Evolutionary conservation across 2,329 filamentous ascomycete genomes (phyloP), one percentile per base, ranked within the genome.

Genomic region (Curvularia lunata): DNA sequence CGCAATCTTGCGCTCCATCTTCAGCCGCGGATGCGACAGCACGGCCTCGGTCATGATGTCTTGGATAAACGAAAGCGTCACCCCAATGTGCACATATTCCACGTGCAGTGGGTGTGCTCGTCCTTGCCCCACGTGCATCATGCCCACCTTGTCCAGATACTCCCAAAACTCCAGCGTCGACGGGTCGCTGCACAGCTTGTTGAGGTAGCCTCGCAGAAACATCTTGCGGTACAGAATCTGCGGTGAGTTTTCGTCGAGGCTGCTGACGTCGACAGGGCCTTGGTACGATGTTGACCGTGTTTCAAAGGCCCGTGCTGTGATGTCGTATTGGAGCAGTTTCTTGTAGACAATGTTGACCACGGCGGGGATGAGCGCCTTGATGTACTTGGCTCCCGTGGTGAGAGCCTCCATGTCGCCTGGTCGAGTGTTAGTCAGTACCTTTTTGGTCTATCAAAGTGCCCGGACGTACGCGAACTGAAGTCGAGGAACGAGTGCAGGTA

Each of bases 311-410:
- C 89, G 85, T 1, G 91, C 90, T 4, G 91, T 95, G 74, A 94
- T 91, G 72, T 94, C 91, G 77, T 91, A 91, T 69, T 88, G 85
- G 10, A 94, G 81, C 0, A 95, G 84, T 73, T 94, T 94, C 71
- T 88, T 87, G 80, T 94, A 95, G 32, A 94, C 89, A 59, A 92
- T 90, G 77, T 93, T 92, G 70, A 94, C 90, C 21, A 95, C 85
- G 45, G 90, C 88, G 1, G 91, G 91, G 62, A 94, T 92, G 30
- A 94, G 84, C n/a, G 88, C 86, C 69, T 89, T 90, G 79, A 92
- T 88, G 78, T 92, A 92, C 75, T 91, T 91, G 58, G 86, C 82
- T 61, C 89, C 90, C 2, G 82, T 81, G 13, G 85, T 82, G 37
- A 93, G 83, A 38, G 89, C 89, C 64, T 90, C 88, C 55, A 91